phyloP scores from a whole-genome alignment of 164 flowering plant species.

The Aristolochia contorta region DNA sequence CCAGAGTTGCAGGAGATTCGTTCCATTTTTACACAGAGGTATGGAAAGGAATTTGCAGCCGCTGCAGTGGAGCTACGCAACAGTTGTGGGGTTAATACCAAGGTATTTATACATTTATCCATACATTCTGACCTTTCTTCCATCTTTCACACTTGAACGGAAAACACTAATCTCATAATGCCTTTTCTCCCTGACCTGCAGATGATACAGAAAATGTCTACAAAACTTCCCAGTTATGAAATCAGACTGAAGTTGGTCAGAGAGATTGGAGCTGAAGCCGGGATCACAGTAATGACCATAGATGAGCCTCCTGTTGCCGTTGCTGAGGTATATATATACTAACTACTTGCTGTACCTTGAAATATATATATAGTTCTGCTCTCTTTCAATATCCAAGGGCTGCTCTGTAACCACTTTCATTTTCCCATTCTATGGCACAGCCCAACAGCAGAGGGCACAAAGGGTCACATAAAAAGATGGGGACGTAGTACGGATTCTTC shows the following conservation, averaged over 20 bases:
- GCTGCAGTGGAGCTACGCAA: conserved; percentile 61
- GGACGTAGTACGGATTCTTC: not conserved
- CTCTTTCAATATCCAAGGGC: too few species aligned
- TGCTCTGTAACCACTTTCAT: too few species aligned
- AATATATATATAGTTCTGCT: too few species aligned
- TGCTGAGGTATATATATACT: not conserved
- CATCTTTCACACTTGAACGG: too few species aligned
- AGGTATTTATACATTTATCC: conserved; percentile 21
- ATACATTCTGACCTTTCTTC: not conserved
- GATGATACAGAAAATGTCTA: conserved; percentile 80
- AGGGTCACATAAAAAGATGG: not conserved
- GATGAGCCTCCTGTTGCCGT: conserved; percentile 18
- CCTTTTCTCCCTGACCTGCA: conserved; percentile 11
- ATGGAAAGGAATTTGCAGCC: conserved; percentile 65
- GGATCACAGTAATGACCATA: conserved; percentile 31
- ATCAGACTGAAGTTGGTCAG: conserved; percentile 48
- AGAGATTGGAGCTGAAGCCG: conserved; percentile 59
- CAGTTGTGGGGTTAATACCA: conserved; percentile 55
- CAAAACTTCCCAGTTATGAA: conserved; percentile 52
- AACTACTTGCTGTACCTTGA: too few species aligned
- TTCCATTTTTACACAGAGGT: conserved; percentile 33
- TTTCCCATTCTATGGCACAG: too few species aligned
- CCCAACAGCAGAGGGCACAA: too few species aligned
- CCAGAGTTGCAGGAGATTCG: conserved; percentile 85
- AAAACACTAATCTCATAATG: not conserved